Evolutionary conservation across 2,329 filamentous ascomycete species (phyloP).

Genomic region (Paecilomyces sp.): DNA sequence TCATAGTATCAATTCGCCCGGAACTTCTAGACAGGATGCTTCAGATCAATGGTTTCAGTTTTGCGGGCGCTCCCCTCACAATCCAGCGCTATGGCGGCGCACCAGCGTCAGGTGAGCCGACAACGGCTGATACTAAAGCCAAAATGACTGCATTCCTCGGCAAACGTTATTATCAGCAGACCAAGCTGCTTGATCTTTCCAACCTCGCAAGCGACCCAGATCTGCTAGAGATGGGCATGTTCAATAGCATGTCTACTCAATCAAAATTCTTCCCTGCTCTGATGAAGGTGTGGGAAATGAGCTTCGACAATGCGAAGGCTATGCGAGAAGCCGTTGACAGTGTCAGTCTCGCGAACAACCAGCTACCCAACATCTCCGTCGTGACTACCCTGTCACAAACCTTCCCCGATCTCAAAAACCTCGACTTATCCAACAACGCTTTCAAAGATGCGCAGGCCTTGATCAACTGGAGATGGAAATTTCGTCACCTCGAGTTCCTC

Average conservation of each 20-base stretch:
- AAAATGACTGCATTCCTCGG: constrained; percentile 65
- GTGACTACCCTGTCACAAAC: constrained; percentile 71
- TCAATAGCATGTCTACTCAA: constrained; percentile 61
- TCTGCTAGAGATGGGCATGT: constrained; percentile 67
- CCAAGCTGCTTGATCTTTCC: constrained; percentile 79
- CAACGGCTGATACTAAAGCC: constrained; percentile 54
- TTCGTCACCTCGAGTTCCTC: constrained; percentile 72
- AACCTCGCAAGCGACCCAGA: constrained; percentile 64
- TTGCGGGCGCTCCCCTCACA: constrained; percentile 57
- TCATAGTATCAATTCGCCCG: constrained; percentile 60
- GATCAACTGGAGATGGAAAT: constrained; percentile 70
- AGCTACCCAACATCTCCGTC: constrained; percentile 62
- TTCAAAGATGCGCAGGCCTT: constrained; percentile 63
- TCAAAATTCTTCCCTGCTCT: constrained; percentile 88
- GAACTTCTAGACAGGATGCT: constrained; percentile 58
- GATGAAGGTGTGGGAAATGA: constrained; percentile 75
- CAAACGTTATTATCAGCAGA: constrained; percentile 62
- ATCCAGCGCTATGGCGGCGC: constrained; percentile 42
- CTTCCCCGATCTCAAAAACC: constrained; percentile 77
- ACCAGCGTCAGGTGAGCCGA: constrained; percentile 20
- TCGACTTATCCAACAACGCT: constrained; percentile 81
- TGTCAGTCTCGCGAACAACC: constrained; percentile 75
- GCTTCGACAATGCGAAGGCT: constrained; percentile 64
- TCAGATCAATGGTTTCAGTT: constrained; percentile 61
- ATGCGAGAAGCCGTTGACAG: constrained; percentile 74